Conservation (phyloP, 305 asterid species). For the Fraxinus sp. region DNA sequence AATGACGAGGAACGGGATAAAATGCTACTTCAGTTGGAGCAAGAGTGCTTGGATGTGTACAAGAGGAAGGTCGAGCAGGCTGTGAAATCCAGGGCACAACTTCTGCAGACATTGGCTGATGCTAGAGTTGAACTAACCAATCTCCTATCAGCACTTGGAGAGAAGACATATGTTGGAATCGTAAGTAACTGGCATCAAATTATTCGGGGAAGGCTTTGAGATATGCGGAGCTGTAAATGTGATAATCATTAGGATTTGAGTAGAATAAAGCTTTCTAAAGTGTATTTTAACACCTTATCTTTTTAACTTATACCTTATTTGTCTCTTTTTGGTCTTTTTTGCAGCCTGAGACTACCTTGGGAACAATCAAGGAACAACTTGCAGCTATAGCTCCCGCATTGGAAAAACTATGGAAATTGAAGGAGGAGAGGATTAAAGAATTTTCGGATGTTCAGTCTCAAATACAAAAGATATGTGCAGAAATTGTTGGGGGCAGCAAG, state of each 20-base stretch:
- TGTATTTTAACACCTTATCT: background rate
- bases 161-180: constrained; percentile 70
- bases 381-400: constrained; percentile 84
- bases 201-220: constrained; percentile 2
- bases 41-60: constrained; percentile 95
- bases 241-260: constrained; percentile 17
- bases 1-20: constrained; percentile 88
- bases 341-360: constrained; percentile 86
- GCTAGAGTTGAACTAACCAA: constrained; percentile 87
- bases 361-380: constrained; percentile 95
- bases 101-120: constrained; percentile 86
- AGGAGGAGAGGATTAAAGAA: constrained; percentile 78
- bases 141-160: constrained; percentile 87
- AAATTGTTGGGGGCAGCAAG: constrained; percentile 68
- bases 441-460: constrained; percentile 84
- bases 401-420: constrained; percentile 79
- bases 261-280: constrained; percentile 5
- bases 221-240: constrained; percentile 7
- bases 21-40: constrained; percentile 96
- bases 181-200: constrained; percentile 46
- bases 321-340: constrained; percentile 18
- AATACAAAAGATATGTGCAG: constrained; percentile 73
- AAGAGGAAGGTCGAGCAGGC: constrained; percentile 90
- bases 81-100: constrained; percentile 76
- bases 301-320: background rate